Percentiles rank a stretch among this genome's conserved stretches.
phyloP scores from a whole-genome alignment of 108 stramenopile genomes.

The Bacterosira constricta region DNA sequence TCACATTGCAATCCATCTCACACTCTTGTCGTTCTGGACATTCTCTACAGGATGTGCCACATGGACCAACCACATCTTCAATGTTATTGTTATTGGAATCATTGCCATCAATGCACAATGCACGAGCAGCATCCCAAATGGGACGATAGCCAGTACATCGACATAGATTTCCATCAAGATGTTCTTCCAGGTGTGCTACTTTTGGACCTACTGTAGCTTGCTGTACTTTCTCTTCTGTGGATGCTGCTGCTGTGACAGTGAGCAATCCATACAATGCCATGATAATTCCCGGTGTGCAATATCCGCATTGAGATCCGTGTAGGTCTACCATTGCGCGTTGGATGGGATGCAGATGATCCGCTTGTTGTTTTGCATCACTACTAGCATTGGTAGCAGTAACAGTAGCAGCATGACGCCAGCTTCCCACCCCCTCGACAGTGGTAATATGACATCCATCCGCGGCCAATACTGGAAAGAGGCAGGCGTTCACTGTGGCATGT shows the following conservation, averaged over 20 bases:
- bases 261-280: slow-evolving; percentile 90
- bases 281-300: slow-evolving; percentile 96
- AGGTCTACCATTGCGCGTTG: slow-evolving; percentile 91
- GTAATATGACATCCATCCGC: slow-evolving; percentile 89
- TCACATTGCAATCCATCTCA: slow-evolving; percentile 72
- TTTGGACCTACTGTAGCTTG: neutral
- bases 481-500: slow-evolving; percentile 88
- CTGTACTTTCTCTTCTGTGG: neutral
- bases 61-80: slow-evolving; percentile 62
- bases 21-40: slow-evolving; percentile 79
- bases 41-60: slow-evolving; percentile 73
- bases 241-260: slow-evolving; percentile 23
- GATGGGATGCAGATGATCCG: slow-evolving; percentile 76
- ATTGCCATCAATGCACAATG: slow-evolving; percentile 67
- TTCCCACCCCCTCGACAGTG: slow-evolving; percentile 92
- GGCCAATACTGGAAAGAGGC: slow-evolving; percentile 88
- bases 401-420: neutral
- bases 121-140: slow-evolving; percentile 93
- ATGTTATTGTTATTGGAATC: too few relatives aligned
- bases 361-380: neutral
- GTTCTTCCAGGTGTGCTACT: slow-evolving; percentile 79
- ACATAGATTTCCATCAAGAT: slow-evolving; percentile 95
- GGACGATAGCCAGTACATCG: slow-evolving; percentile 97
- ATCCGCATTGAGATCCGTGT: slow-evolving; percentile 97
- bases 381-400: neutral